phyloP scores from a whole-genome alignment of 164 flowering plant genomes.

The Chimonanthus praecox region DNA sequence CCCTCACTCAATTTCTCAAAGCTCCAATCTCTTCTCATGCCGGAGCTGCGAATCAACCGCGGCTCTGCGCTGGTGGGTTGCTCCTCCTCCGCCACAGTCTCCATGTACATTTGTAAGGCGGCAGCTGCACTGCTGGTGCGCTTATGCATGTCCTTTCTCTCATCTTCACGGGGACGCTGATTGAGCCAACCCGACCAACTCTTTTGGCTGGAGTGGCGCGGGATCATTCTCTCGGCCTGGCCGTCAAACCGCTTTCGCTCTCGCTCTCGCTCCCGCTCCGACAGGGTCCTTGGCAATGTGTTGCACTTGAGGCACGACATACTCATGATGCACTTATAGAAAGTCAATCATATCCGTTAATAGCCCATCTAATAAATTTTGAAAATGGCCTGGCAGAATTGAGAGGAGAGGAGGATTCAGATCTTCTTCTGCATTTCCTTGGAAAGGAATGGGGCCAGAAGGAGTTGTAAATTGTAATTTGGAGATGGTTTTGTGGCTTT shows the following conservation, averaged over 20 bases:
- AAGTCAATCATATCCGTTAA: too few species aligned
- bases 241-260: neutral
- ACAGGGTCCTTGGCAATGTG: conserved; percentile 19
- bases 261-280: conserved; percentile 6
- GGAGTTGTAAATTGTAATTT: too few species aligned
- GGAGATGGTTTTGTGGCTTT: too few species aligned
- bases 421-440: too few species aligned
- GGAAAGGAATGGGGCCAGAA: too few species aligned
- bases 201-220: conserved; percentile 13
- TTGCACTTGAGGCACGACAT: conserved; percentile 21
- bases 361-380: too few species aligned
- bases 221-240: neutral
- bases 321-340: conserved; percentile 4
- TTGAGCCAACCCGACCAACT: conserved; percentile 51
- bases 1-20: conserved; percentile 51
- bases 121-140: conserved; percentile 8
- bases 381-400: too few species aligned
- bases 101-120: neutral
- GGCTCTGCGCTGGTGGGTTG: conserved; percentile 21
- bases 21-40: conserved; percentile 92
- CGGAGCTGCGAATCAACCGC: conserved; percentile 52
- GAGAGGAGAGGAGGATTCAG: too few species aligned
- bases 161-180: neutral
- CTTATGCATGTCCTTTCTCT: conserved; percentile 24
- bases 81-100: neutral